Evolutionary conservation across 2,329 filamentous ascomycete species (phyloP).

Genomic region (Aspergillus phoenicis): DNA sequence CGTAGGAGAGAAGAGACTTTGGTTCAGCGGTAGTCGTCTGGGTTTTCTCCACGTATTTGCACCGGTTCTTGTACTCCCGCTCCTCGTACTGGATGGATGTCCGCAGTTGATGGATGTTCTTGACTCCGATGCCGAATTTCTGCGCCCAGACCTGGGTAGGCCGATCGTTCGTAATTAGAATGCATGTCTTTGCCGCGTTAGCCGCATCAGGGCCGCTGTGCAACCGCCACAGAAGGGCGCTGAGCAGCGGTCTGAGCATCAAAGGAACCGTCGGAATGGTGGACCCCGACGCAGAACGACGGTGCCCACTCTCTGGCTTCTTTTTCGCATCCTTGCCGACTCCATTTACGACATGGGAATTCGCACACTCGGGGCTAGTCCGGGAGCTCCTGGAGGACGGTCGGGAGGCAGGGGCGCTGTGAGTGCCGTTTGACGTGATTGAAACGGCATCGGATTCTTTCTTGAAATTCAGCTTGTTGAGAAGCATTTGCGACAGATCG

Average conservation of each 20-base stretch:
- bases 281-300: constrained; percentile 37
- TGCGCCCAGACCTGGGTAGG: constrained; percentile 49
- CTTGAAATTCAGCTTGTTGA: constrained; percentile 52
- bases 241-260: constrained; percentile 46
- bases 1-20: constrained; percentile 50
- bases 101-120: constrained; percentile 52
- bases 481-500: constrained; percentile 51
- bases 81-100: constrained; percentile 52
- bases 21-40: constrained; percentile 38
- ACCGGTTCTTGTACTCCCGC: constrained; percentile 48
- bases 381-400: constrained; percentile 49
- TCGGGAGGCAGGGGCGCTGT: constrained; percentile 46
- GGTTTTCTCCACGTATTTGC: constrained; percentile 50
- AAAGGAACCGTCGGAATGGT: constrained; percentile 43
- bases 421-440: constrained; percentile 45
- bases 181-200: constrained; percentile 40
- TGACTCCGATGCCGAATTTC: constrained; percentile 51
- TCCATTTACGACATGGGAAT: constrained; percentile 29
- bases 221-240: constrained; percentile 49
- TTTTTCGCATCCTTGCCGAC: constrained; percentile 25
- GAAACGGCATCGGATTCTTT: constrained; percentile 44
- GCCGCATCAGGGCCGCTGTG: constrained; percentile 39
- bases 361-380: constrained; percentile 47
- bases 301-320: constrained; percentile 31
- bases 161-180: constrained; percentile 49